Base-by-base conservation (phyloP, 2,329 filamentous ascomycete genomes). In the Aureobasidium uvarum region DNA sequence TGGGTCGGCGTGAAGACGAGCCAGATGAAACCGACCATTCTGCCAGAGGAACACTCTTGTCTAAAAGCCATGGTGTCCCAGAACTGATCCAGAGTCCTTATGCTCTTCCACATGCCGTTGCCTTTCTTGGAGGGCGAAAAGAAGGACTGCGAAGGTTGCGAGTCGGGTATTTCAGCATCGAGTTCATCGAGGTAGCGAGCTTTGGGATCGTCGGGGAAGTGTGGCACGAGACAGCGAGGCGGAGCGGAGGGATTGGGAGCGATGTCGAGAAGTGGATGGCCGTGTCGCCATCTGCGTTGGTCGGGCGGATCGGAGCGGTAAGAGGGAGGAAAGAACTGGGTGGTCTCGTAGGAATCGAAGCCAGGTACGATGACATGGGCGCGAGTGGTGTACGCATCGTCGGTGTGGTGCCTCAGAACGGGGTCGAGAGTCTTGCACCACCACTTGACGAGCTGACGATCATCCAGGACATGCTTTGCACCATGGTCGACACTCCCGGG, bases 21-120 rank as follows among this genome's bases (percentile, higher is more conserved):
- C 94, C 96, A 99, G 31, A 98, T 83, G 70, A 99, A 99, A 0
- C 96, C 96, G 0, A 96, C 96, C 73, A 96, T 83, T 20, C 93
- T 84, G 0, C 95, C 96, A 39, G 92, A 91, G 0, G 93, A 96
- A 73, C 95, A 99, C 74, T 99, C 95, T 75, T 98, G 95, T 65
- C 95, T 84, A 74, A 91, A 98, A 0, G 93, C 89, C 94, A 99
- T 98, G 84, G 96, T 90, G 68, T 99, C 95, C 95, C 95, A 99
- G 73, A 99, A 99, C 70, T 93, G 88, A n/a, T 93, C 90, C 46
- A 99, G 79, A 0, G 87, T 90, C 74, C 84, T 88, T 28, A 97
- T 87, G 67, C 89, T 92, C 74, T 87, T 90, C 95, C 95, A 99
- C 65, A 85, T 83, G 0, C 90, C 90, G 31, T 80, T 82, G 69